A percentile compares a stretch with the other conserved stretches of the same genome.
Conservation (phyloP, 306 rosid species). For the Fragaria iinumae region DNA sequence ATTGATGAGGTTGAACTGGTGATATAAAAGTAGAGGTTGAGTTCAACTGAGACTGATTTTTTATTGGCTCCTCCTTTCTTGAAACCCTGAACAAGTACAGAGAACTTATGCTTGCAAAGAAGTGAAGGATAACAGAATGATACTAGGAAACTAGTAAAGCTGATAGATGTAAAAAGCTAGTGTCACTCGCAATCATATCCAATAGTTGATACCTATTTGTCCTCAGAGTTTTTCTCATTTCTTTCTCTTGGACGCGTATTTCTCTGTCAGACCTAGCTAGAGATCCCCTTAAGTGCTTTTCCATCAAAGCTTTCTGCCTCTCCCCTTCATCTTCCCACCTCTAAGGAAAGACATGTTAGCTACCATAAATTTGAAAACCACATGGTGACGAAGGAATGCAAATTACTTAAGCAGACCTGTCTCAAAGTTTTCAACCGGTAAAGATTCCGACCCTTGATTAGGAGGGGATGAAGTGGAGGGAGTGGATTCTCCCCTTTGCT, state of each 20-base stretch:
- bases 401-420: constrained; percentile 53
- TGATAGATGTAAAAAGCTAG: constrained; percentile 5
- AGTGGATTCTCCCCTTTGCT: constrained; percentile 88
- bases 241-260: constrained; percentile 58
- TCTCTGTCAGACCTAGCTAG: constrained; percentile 73
- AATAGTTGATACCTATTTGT: constrained; percentile 46
- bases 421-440: constrained; percentile 79
- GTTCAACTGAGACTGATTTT: constrained; percentile 36
- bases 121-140: background rate
- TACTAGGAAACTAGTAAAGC: background rate
- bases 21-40: constrained; percentile 20
- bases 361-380: constrained; percentile 11
- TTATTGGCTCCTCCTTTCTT: constrained; percentile 34
- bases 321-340: constrained; percentile 73
- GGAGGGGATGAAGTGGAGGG: constrained; percentile 75
- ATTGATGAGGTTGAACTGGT: constrained; percentile 19
- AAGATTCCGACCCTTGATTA: constrained; percentile 91
- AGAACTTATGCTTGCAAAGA: constrained; percentile 10
- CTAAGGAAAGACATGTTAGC: constrained; percentile 33
- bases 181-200: background rate
- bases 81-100: constrained; percentile 47
- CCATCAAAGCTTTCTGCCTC: constrained; percentile 59
- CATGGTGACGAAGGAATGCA: constrained; percentile 18
- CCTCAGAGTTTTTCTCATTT: constrained; percentile 36
- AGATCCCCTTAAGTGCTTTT: constrained; percentile 78